Evolutionary conservation across 768 basidiomycete genomes (phyloP), one percentile per base, ranked within the genome.

Genomic region (Sutorius australiensis): DNA sequence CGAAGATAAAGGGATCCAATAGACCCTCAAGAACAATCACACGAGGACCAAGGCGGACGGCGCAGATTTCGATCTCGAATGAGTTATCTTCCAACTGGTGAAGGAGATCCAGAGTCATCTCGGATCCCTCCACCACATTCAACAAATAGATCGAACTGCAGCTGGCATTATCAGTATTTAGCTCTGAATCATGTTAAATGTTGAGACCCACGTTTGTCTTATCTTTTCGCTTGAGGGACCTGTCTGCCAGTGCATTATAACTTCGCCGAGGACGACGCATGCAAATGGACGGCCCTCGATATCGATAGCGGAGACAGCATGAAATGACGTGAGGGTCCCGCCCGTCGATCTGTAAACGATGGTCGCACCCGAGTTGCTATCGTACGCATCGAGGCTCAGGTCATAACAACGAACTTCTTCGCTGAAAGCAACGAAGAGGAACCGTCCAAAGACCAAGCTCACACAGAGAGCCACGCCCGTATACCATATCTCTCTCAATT

Each of bases 1-100:
- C 51, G 17, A 63, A 7, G 16, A 17, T 24, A 24, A 4, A 2
- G 24, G 31, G 16, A 31, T 32, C 33, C 41, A 16, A 10, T 8
- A 6, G 33, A 11, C 50, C 48, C 13, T 42, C 50, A 21, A 63
- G 33, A 16, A 46, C 21, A 19, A 64, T 37, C 30, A 49, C 46
- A 28, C 59, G 55, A 14, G 62, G 62, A 21, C 61, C 62, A 44
- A 63, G 55, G 17, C 46, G 13, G 14, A 61, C 51, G 16, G 6
- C 1, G 0, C 31, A 16, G 21, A 58, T 13, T 16, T 24, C 7
- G 24, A 53, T 6, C 37, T 62, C 49, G 21, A n/a, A n/a, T n/a
- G n/a, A n/a, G n/a, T n/a, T n/a, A n/a, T n/a, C n/a, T n/a, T n/a
- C n/a, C n/a, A 52, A 54, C 16, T 62, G 51, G 33, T 53, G 21